Conservation (phyloP, 2,329 filamentous ascomycete genomes). For the Trichoderma brevicompactum region DNA sequence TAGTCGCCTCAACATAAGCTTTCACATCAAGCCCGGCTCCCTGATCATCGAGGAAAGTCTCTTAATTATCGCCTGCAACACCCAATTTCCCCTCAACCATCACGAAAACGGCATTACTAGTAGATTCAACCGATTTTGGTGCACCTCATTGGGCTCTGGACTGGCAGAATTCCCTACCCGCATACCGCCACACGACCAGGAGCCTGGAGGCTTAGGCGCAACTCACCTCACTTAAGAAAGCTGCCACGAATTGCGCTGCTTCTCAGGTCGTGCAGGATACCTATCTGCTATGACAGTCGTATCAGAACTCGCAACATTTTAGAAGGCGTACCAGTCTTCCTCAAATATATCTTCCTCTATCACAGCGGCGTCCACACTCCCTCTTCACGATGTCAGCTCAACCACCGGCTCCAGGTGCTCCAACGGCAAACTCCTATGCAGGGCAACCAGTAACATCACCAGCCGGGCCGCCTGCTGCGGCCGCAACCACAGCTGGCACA, state of each 20-base stretch:
- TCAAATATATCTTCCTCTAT: not conserved
- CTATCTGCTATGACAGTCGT: constrained; percentile 2
- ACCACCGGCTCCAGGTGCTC: constrained; percentile 38
- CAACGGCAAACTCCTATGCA: constrained; percentile 40
- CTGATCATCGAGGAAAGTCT: constrained; percentile 9
- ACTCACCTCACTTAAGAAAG: not conserved
- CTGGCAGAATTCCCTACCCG: not conserved
- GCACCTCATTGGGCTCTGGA: too few relatives aligned
- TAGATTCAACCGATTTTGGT: not conserved
- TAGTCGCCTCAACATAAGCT: constrained; percentile 18
- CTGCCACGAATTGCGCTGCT: not conserved
- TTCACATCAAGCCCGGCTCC: constrained; percentile 12
- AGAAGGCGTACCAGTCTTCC: not conserved
- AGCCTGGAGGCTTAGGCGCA: not conserved
- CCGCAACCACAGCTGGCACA: constrained; percentile 39
- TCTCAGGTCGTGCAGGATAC: not conserved
- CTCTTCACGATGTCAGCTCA: constrained; percentile 43
- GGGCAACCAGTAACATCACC: constrained; percentile 43
- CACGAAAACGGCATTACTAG: not conserved
- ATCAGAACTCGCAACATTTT: not conserved
- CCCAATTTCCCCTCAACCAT: not conserved
- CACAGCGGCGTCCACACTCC: not conserved
- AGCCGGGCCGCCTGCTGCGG: constrained; percentile 38
- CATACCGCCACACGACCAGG: constrained; percentile 9
- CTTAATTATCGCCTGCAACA: not conserved